Base-by-base conservation (phyloP, 495 filamentous ascomycete species). In the Xylaria telfairii region DNA sequence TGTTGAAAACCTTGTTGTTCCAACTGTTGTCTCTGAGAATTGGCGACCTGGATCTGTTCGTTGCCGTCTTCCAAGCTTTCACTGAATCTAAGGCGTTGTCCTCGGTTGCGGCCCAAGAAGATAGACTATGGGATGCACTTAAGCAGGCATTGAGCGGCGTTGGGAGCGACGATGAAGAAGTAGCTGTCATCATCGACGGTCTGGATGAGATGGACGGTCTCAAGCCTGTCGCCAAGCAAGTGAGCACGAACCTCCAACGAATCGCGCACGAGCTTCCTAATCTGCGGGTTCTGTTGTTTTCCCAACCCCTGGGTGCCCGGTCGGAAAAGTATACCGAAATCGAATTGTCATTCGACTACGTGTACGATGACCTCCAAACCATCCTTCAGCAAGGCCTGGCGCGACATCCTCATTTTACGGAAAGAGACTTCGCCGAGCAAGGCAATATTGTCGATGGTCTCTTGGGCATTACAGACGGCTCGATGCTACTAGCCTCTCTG, bases 201-300 rank as follows among this genome's bases (percentile, higher is more conserved):
- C 21, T 66, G 0, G 64, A 66, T 28, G 64, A 66, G 47, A 66
- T 66, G 46, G 64, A 66, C 41, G 64, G 64, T 47, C 64, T 53
- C 32, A 66, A 66, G 47, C 64, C 64, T 28, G 21, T 47, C 7
- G 64, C 41, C n/a, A 66, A 66, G 64, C 9, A 66, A 41, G 46
- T 66, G 30, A 66, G 64, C 64, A n/a, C 10, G n/a, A 54, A 66
- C 17, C 30, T 66, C 12, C 64, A 66, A n/a, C 1, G 1, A 2
- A 66, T 66, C 5, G 64, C 64, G 3, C 46, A 54, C 12, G 64
- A 66, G 10, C 28, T 66, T 26, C 24, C 64, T 26, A n/a, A 66
- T 42, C n/a, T 66, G 34, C 64, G 64, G 4, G 17, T 66, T 8
- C 19, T 66, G 1, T 13, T 66, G n/a, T 66, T 66, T 6, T 66